Conservation (phyloP, 1,284 basidiomycete species). For the Naganishia sp. region DNA sequence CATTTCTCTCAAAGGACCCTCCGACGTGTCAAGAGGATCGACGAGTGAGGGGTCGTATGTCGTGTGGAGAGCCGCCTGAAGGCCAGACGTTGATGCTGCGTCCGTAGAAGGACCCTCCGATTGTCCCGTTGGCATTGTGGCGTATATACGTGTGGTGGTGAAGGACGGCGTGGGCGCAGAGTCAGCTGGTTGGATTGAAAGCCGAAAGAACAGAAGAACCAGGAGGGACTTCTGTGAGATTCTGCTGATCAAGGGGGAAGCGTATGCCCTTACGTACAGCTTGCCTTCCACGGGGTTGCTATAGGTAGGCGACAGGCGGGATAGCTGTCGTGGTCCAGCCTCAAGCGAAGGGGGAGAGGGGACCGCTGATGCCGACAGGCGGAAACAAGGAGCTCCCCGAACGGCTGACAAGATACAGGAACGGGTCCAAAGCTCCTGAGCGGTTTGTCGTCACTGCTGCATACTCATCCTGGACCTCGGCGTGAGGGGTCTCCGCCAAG, state of each 20-base stretch:
- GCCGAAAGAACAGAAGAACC: background rate
- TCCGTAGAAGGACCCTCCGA: background rate
- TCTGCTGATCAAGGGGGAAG: slow-evolving; percentile 1
- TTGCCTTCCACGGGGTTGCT: background rate
- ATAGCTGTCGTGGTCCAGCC: no score
- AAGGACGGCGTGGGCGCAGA: background rate
- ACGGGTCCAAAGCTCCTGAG: background rate
- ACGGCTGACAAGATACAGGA: slow-evolving; percentile 3
- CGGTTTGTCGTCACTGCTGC: no score
- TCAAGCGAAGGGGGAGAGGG: background rate
- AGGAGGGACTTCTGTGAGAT: background rate
- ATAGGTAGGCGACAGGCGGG: no score
- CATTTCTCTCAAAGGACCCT: background rate
- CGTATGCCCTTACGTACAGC: background rate
- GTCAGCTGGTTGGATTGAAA: background rate
- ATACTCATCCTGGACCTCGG: no score
- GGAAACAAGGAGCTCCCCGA: background rate
- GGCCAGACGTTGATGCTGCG: background rate
- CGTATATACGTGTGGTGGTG: slow-evolving; percentile 5
- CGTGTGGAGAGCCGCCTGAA: background rate
- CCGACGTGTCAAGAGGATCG: slow-evolving; percentile 16
- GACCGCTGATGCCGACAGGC: background rate
- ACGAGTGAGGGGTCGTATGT: slow-evolving; percentile 4
- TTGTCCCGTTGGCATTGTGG: background rate
- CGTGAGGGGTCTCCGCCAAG: no score